Percentiles rank a stretch among this genome's conserved stretches.
phyloP scores from a whole-genome alignment of 371 early-diverging fungal species.

The Blakeslea trispora region DNA sequence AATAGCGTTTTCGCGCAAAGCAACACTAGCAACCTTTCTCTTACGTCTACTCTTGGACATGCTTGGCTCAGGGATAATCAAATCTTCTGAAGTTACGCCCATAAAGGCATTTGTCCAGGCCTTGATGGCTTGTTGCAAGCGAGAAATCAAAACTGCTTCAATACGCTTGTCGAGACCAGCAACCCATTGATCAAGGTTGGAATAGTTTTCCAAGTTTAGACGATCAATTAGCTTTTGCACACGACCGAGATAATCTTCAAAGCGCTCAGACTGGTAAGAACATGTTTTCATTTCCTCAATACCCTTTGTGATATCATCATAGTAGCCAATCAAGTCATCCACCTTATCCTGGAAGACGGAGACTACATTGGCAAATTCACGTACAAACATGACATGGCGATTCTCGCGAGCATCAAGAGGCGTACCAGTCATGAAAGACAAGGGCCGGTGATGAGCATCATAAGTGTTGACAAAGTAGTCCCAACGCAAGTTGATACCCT shows the following conservation, averaged over 20 bases:
- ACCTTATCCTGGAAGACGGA: constrained; percentile 96
- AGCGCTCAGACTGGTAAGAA: constrained; percentile 68
- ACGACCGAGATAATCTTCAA: constrained; percentile 70
- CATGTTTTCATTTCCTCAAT: constrained; percentile 86
- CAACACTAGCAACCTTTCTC: constrained; percentile 47
- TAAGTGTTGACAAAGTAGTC: constrained; percentile 93
- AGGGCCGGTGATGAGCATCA: constrained; percentile 58
- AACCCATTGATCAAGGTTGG: constrained; percentile 93
- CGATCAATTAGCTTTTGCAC: constrained; percentile 90
- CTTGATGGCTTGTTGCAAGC: constrained; percentile 81
- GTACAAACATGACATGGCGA: constrained; percentile 91
- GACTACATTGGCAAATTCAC: constrained; percentile 89
- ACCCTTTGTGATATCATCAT: constrained; percentile 77
- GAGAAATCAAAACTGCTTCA: constrained; percentile 75
- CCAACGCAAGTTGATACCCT: constrained; percentile 90
- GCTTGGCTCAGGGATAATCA: constrained; percentile 43
- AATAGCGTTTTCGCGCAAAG: constrained; percentile 33
- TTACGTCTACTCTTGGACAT: constrained; percentile 54
- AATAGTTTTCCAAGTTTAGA: constrained; percentile 90
- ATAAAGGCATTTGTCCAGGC: constrained; percentile 77
- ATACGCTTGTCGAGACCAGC: constrained; percentile 79
- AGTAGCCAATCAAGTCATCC: constrained; percentile 76
- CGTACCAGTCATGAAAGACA: constrained; percentile 52
- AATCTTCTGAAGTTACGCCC: constrained; percentile 56
- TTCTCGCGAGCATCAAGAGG: constrained; percentile 73